phyloP scores from a whole-genome alignment of 805 yeast species.

The Kodamaea restingae region DNA sequence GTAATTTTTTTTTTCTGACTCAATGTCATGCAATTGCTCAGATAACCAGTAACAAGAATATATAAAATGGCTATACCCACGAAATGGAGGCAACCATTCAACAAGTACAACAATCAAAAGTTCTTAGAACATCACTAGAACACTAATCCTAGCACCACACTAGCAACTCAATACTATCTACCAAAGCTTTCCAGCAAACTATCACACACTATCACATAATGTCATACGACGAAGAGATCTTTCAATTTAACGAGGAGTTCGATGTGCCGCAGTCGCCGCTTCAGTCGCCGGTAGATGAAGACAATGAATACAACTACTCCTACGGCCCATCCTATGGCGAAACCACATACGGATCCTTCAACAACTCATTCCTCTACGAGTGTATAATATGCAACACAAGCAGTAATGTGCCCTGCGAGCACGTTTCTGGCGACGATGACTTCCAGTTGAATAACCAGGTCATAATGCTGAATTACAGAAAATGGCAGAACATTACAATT shows the following conservation, averaged over 20 bases:
- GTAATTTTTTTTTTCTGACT: slow-evolving; percentile 6
- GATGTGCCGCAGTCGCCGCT: slow-evolving; percentile 11
- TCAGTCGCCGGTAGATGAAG: slow-evolving; percentile 6
- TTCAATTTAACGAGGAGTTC: slow-evolving; percentile 14
- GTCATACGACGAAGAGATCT: slow-evolving; percentile 14
- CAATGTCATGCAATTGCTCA: slow-evolving; percentile 5
- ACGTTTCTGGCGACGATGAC: slow-evolving; percentile 8
- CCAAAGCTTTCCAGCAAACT: no score
- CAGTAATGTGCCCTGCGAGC: slow-evolving; percentile 11
- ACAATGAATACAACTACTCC: slow-evolving; percentile 9
- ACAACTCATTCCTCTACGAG: slow-evolving; percentile 12
- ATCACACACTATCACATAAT: slow-evolving; percentile 1
- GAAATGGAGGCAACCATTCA: no score
- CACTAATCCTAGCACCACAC: neutral
- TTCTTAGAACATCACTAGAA: neutral
- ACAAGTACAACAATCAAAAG: no score
- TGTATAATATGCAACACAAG: slow-evolving; percentile 15
- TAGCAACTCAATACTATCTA: no score
- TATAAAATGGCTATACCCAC: slow-evolving; percentile 3
- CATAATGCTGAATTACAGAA: slow-evolving; percentile 15
- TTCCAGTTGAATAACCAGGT: slow-evolving; percentile 12
- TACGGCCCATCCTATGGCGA: slow-evolving; percentile 4
- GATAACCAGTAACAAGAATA: slow-evolving; percentile 2
- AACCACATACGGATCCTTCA: neutral
- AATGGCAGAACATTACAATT: slow-evolving; percentile 11